A percentile compares a stretch with the other conserved stretches of the same genome.
These are phyloP conservation scores for Cercospora janseana DNA, from an alignment of 2,329 filamentous ascomycete species.

Conservation along the genomic window DNA sequence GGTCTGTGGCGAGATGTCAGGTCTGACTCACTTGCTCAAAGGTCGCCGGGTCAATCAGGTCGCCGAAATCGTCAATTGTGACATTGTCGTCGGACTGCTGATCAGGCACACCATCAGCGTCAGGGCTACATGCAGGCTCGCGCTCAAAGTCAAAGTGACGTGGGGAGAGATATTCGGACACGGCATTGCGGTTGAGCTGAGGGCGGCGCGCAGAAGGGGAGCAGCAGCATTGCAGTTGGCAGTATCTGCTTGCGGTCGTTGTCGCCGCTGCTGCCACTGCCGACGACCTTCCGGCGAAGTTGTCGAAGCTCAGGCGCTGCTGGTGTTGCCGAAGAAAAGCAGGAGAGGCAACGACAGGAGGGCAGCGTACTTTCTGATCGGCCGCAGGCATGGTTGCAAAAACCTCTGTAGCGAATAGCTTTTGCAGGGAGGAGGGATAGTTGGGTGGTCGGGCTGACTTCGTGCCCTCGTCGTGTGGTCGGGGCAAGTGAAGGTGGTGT, in stretches of 20 bases:
- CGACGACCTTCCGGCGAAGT: background rate
- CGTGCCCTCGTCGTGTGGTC: background rate
- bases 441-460: slow-evolving; percentile 7
- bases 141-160: slow-evolving; percentile 1
- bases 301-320: slow-evolving; percentile 13
- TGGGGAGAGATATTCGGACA: slow-evolving; percentile 18
- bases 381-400: slow-evolving; percentile 27
- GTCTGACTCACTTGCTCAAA: slow-evolving; percentile 65
- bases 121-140: slow-evolving; percentile 4
- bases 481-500: slow-evolving; percentile 9
- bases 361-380: slow-evolving; percentile 30
- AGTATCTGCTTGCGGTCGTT: slow-evolving; percentile 1
- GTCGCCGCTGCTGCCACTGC: slow-evolving; percentile 3
- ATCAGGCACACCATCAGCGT: slow-evolving; percentile 29
- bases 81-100: slow-evolving; percentile 48
- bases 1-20: background rate
- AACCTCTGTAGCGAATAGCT: slow-evolving; percentile 1
- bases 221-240: slow-evolving; percentile 20
- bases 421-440: slow-evolving; percentile 4
- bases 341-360: slow-evolving; percentile 18
- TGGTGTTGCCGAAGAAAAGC: slow-evolving; percentile 15
- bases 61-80: slow-evolving; percentile 60
- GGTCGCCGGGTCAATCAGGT: slow-evolving; percentile 73
- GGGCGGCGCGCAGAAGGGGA: slow-evolving; percentile 18
- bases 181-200: slow-evolving; percentile 23